Conservation (phyloP, 192 early-diverging fungal species). For the Podila minutissima region DNA sequence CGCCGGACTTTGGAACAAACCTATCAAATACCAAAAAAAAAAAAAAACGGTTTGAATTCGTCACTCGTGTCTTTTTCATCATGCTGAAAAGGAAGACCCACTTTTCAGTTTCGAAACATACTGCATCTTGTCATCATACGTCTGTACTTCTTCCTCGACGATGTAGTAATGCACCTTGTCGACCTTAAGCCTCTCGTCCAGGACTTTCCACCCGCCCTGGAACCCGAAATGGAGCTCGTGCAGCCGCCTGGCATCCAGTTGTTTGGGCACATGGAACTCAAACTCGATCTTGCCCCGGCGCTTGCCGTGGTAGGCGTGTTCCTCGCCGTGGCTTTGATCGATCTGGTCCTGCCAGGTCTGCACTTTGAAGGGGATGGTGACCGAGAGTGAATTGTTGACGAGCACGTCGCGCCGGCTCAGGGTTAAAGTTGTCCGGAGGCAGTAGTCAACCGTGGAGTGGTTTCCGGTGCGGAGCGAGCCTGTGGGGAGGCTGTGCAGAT, state of each 20-base stretch:
- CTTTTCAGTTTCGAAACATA: too few relatives aligned
- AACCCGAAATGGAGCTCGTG: constrained; percentile 35
- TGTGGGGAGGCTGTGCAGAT: constrained; percentile 15
- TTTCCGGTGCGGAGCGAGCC: constrained; percentile 22
- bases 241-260: constrained; percentile 16
- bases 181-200: constrained; percentile 15
- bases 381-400: constrained; percentile 39
- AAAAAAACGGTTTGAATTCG: neutral
- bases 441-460: constrained; percentile 18
- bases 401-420: constrained; percentile 32
- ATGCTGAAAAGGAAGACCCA: too few relatives aligned
- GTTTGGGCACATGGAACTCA: constrained; percentile 39
- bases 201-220: constrained; percentile 22
- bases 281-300: constrained; percentile 30
- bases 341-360: constrained; percentile 43
- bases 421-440: constrained; percentile 14
- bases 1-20: constrained; percentile 5
- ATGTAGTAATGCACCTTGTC: constrained; percentile 31
- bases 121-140: neutral
- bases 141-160: constrained; percentile 37
- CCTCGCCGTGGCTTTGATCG: constrained; percentile 24
- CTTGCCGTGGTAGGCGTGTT: constrained; percentile 36
- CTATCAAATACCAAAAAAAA: neutral
- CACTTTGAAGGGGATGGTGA: constrained; percentile 16
- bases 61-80: neutral